Conservation (phyloP, 2,329 filamentous ascomycete species). For the Phialophora macrospora region DNA sequence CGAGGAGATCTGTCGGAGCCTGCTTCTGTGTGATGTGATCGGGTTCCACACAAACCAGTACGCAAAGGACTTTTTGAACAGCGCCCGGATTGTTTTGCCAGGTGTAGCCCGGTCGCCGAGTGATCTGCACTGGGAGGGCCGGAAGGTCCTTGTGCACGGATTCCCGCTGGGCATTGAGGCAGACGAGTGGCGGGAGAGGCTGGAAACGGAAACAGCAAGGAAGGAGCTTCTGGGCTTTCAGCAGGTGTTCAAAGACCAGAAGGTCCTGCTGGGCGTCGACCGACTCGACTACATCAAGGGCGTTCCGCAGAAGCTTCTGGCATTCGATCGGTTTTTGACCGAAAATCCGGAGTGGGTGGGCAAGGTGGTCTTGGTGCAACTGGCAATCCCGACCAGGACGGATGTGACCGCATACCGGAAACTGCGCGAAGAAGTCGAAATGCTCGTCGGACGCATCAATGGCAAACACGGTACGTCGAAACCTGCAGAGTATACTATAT, state of each 20-base stretch:
- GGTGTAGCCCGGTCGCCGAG: constrained; percentile 59
- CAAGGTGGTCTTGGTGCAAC: constrained; percentile 89
- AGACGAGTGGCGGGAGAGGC: constrained; percentile 84
- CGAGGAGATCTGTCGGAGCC: constrained; percentile 77
- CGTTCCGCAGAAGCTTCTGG: constrained; percentile 90
- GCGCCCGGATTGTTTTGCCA: constrained; percentile 80
- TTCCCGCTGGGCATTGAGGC: constrained; percentile 97
- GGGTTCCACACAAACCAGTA: constrained; percentile 99
- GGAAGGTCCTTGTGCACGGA: constrained; percentile 80
- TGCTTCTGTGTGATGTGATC: constrained; percentile 85
- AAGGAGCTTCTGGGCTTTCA: constrained; percentile 77
- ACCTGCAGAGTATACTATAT: background rate
- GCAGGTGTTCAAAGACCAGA: constrained; percentile 84
- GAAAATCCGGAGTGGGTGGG: constrained; percentile 93
- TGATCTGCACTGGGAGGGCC: constrained; percentile 81
- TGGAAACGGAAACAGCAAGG: constrained; percentile 76
- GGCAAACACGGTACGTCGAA: constrained; percentile 71
- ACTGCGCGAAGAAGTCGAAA: constrained; percentile 85
- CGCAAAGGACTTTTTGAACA: constrained; percentile 86
- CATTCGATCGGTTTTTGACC: constrained; percentile 87
- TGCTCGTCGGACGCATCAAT: constrained; percentile 91
- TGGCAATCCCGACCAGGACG: constrained; percentile 80
- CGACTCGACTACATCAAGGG: constrained; percentile 97
- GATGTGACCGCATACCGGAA: constrained; percentile 97
- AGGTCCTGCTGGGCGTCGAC: constrained; percentile 91